Evolutionary conservation across 495 filamentous ascomycete species (phyloP).

Genomic region (Podospora conica): DNA sequence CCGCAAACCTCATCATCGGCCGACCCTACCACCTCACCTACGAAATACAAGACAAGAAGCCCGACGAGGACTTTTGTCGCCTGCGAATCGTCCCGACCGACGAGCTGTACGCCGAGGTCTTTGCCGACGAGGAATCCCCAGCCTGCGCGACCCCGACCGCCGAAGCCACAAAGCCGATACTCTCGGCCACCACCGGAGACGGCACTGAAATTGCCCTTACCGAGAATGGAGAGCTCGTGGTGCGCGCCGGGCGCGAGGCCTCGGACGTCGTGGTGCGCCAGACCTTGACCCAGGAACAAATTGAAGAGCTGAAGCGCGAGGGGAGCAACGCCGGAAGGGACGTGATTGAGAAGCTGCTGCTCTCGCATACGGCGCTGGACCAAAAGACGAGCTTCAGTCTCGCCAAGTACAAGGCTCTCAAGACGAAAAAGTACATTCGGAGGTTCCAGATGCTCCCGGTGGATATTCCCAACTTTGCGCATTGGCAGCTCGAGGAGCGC

Average conservation of each 20-base stretch:
- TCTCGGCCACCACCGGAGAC: conserved; percentile 14
- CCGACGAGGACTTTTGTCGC: conserved; percentile 48
- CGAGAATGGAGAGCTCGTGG: conserved; percentile 50
- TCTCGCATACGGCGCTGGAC: conserved; percentile 77
- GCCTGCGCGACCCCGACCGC: conserved; percentile 30
- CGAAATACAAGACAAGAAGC: conserved; percentile 67
- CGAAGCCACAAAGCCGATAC: conserved; percentile 29
- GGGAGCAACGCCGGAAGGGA: conserved; percentile 75
- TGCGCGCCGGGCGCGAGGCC: conserved; percentile 72
- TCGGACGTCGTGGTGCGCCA: conserved; percentile 78
- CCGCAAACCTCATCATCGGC: conserved; percentile 76
- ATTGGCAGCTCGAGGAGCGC: conserved; percentile 68
- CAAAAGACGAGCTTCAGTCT: conserved; percentile 92
- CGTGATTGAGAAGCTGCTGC: conserved; percentile 77
- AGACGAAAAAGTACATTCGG: conserved; percentile 86
- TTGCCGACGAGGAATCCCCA: conserved; percentile 46
- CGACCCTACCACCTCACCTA: conserved; percentile 87
- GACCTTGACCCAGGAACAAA: conserved; percentile 75
- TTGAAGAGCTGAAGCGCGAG: conserved; percentile 81
- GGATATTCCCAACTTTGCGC: conserved; percentile 65
- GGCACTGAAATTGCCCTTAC: conserved; percentile 38
- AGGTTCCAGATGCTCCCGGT: conserved; percentile 78
- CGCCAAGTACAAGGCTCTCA: conserved; percentile 90
- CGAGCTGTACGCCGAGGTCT: conserved; percentile 77
- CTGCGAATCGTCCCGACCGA: conserved; percentile 73